Conservation (phyloP, 1,284 basidiomycete genomes). For the Pterulicium gracile region DNA sequence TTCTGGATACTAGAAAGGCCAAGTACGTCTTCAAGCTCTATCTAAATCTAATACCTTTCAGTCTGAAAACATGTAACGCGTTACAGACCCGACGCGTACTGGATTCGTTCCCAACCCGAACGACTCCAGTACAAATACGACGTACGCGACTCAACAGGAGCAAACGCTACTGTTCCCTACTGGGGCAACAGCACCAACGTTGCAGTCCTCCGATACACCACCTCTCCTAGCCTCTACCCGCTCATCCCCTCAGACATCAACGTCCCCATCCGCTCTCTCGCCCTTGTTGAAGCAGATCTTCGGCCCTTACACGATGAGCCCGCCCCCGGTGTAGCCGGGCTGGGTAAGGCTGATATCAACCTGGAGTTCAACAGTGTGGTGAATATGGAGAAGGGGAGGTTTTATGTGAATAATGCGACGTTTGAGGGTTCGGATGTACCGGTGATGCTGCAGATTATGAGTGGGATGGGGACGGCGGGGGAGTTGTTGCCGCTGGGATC, state of each 20-base stretch:
- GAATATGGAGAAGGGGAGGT: slow-evolving; percentile 8
- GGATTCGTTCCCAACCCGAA: slow-evolving; percentile 20
- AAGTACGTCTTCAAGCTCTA: not conserved
- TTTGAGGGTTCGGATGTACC: not conserved
- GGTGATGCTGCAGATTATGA: not conserved
- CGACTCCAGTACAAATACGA: not conserved
- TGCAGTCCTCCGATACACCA: not conserved
- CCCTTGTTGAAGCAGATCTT: not conserved
- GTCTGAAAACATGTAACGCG: not conserved
- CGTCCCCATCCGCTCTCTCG: not conserved
- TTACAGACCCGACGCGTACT: slow-evolving; percentile 15
- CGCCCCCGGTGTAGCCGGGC: slow-evolving; percentile 17
- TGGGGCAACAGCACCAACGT: slow-evolving; percentile 1
- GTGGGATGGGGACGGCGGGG: not conserved
- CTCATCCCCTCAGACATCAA: not conserved
- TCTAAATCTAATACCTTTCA: not conserved
- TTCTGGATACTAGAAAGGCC: slow-evolving; percentile 21
- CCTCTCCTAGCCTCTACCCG: not conserved
- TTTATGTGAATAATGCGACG: slow-evolving; percentile 15
- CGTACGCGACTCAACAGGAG: not conserved
- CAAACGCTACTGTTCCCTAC: not conserved
- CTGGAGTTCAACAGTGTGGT: slow-evolving; percentile 10
- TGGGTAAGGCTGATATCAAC: slow-evolving; percentile 23
- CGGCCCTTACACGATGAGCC: slow-evolving; percentile 10
- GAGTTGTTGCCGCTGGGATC: not conserved